phyloP scores from a whole-genome alignment of 495 filamentous ascomycete species.

The Penicillium parvum region DNA sequence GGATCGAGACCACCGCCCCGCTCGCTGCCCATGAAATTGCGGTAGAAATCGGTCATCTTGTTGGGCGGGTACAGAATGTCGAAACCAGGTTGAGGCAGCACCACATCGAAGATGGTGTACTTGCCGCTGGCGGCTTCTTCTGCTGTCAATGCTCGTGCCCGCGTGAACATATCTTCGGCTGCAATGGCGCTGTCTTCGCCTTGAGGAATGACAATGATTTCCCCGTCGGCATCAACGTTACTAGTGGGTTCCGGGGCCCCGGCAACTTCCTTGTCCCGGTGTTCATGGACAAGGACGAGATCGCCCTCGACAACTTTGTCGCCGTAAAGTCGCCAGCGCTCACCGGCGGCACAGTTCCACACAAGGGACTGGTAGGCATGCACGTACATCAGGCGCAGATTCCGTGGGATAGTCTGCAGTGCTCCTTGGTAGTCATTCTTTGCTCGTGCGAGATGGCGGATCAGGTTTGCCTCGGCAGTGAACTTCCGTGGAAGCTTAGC shows the following conservation, averaged over 20 bases:
- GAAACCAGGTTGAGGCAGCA: conserved; percentile 90
- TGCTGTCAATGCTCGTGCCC: conserved; percentile 68
- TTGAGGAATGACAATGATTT: conserved; percentile 57
- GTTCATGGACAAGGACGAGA: conserved; percentile 65
- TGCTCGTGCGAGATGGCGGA: conserved; percentile 60
- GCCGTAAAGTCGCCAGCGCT: conserved; percentile 71
- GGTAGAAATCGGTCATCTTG: conserved; percentile 75
- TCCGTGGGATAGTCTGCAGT: conserved; percentile 67
- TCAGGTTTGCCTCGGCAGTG: conserved; percentile 70
- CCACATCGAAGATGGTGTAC: conserved; percentile 82
- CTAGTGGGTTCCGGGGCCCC: conserved; percentile 1
- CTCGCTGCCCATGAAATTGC: conserved; percentile 72
- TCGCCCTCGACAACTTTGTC: conserved; percentile 76
- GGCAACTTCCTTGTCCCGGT: conserved; percentile 38
- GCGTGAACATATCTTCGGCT: conserved; percentile 59
- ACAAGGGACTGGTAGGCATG: conserved; percentile 94
- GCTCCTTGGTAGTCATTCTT: conserved; percentile 71
- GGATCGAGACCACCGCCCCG: conserved; percentile 76
- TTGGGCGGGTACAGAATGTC: conserved; percentile 85
- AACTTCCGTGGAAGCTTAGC: conserved; percentile 73
- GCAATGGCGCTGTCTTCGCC: conserved; percentile 51
- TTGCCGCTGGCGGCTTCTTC: conserved; percentile 75
- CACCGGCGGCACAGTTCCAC: conserved; percentile 80
- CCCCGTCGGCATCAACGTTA: conserved; percentile 63
- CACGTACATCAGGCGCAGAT: conserved; percentile 86